phyloP scores from a whole-genome alignment of 768 basidiomycete species.

The Peribolospora baueri region DNA sequence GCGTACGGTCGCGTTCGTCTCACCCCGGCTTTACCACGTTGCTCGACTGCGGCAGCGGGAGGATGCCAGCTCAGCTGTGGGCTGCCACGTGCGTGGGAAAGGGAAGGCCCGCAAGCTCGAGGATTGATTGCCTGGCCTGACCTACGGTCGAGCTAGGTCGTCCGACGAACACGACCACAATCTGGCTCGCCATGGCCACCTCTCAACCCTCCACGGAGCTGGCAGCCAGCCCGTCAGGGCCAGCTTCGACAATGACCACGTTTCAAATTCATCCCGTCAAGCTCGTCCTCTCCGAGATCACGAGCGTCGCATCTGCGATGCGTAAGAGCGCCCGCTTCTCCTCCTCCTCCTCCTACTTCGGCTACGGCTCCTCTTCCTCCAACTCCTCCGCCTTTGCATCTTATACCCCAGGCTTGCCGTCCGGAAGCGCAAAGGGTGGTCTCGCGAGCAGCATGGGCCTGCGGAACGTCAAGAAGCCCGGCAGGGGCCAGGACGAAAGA shows the following conservation, averaged over 20 bases:
- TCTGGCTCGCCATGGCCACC: too few relatives aligned
- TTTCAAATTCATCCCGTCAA: conserved; percentile 15
- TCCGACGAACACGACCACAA: too few relatives aligned
- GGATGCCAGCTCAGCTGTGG: too few relatives aligned
- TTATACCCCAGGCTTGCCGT: neutral
- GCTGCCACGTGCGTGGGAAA: too few relatives aligned
- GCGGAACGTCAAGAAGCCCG: conserved; percentile 1
- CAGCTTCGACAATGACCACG: conserved; percentile 5
- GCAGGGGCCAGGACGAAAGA: neutral
- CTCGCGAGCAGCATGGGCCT: conserved; percentile 9
- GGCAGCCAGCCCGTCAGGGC: too few relatives aligned
- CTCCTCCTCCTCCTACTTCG: conserved; percentile 23
- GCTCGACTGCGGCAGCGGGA: too few relatives aligned
- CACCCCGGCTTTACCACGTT: too few relatives aligned
- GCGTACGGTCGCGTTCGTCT: too few relatives aligned
- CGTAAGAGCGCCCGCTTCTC: conserved; percentile 97
- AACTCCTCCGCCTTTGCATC: neutral
- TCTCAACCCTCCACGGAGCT: too few relatives aligned
- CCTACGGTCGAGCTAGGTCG: too few relatives aligned
- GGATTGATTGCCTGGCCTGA: too few relatives aligned
- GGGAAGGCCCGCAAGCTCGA: too few relatives aligned
- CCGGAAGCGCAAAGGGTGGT: conserved; percentile 6
- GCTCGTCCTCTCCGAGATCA: conserved; percentile 64
- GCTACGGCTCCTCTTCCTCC: conserved; percentile 8
- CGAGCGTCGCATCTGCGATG: conserved; percentile 79